These are phyloP conservation scores for Ophiostoma tasmaniense DNA, from an alignment of 2,329 filamentous ascomycete genomes.

Conservation along the genomic window DNA sequence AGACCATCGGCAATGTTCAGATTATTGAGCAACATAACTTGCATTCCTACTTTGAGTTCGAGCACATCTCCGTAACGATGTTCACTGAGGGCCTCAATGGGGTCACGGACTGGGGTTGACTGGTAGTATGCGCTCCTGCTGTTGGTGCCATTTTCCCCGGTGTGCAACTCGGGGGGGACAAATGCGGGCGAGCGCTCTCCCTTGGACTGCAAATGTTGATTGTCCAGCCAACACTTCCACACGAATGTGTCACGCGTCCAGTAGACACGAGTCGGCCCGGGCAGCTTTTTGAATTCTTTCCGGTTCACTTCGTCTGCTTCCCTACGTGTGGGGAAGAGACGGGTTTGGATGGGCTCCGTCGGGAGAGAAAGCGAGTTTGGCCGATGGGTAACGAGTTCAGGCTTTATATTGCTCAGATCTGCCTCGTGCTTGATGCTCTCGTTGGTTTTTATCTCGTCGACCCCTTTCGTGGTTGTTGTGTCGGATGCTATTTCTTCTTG, in stretches of 20 bases:
- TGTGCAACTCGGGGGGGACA: not conserved
- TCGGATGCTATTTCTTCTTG: constrained; percentile 23
- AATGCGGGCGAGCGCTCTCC: not conserved
- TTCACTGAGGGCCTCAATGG: constrained; percentile 32
- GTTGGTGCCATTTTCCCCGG: not conserved
- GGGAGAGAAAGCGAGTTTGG: not conserved
- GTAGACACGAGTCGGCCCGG: constrained; percentile 21
- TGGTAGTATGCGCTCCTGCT: not conserved
- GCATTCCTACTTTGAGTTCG: constrained; percentile 42
- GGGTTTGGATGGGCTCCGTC: constrained; percentile 33
- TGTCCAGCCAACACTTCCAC: constrained; percentile 23
- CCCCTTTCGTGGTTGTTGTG: not conserved
- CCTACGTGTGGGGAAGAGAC: constrained; percentile 35
- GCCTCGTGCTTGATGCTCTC: not conserved
- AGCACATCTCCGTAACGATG: constrained; percentile 38
- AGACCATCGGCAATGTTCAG: constrained; percentile 34
- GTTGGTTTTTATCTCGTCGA: no score
- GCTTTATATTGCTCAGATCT: not conserved
- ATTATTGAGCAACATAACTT: constrained; percentile 45
- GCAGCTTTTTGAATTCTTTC: constrained; percentile 28
- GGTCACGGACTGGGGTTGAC: constrained; percentile 20
- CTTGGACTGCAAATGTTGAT: not conserved
- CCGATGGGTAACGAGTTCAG: not conserved
- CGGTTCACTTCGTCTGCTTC: constrained; percentile 32
- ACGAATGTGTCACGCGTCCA: constrained; percentile 35